These are phyloP conservation scores for Cercophora samala DNA, from an alignment of 495 filamentous ascomycete species.

Conservation along the genomic window DNA sequence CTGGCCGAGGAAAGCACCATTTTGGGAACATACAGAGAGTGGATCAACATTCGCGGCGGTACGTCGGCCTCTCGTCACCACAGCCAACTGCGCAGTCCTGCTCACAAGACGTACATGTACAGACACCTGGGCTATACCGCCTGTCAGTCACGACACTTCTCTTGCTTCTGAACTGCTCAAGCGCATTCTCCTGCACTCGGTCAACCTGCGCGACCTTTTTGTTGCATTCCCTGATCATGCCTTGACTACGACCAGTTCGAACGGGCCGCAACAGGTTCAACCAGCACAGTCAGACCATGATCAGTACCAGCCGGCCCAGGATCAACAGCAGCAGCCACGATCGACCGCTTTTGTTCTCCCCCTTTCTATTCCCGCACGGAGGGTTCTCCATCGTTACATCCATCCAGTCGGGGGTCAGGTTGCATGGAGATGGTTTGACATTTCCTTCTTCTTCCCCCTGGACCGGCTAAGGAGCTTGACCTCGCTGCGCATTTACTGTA, in stretches of 20 bases:
- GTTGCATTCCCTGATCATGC: constrained; percentile 33
- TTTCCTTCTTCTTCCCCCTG: constrained; percentile 23
- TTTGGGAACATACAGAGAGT: constrained; percentile 20
- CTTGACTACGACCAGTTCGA: neutral
- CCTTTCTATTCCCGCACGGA: constrained; percentile 10
- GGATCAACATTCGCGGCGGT: constrained; percentile 24
- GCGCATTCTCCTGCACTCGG: constrained; percentile 22
- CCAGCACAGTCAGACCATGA: neutral
- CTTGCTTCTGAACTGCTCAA: constrained; percentile 28
- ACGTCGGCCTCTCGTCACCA: neutral
- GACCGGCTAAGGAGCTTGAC: constrained; percentile 20
- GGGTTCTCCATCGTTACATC: neutral
- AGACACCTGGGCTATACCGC: constrained; percentile 21
- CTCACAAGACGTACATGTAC: neutral
- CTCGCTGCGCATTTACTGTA: constrained; percentile 35
- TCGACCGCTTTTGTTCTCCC: neutral
- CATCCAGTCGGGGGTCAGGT: neutral
- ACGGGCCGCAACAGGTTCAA: neutral
- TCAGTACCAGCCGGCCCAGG: neutral
- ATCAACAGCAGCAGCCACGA: neutral
- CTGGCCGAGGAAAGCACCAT: constrained; percentile 21
- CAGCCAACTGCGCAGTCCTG: neutral
- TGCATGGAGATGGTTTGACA: constrained; percentile 8
- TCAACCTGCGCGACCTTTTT: constrained; percentile 29
- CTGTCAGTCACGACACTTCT: constrained; percentile 2